Evolutionary conservation across 106 monocot genomes (phyloP), one percentile per base, ranked within the genome.

Genomic region (Xerophyta viscosa): DNA sequence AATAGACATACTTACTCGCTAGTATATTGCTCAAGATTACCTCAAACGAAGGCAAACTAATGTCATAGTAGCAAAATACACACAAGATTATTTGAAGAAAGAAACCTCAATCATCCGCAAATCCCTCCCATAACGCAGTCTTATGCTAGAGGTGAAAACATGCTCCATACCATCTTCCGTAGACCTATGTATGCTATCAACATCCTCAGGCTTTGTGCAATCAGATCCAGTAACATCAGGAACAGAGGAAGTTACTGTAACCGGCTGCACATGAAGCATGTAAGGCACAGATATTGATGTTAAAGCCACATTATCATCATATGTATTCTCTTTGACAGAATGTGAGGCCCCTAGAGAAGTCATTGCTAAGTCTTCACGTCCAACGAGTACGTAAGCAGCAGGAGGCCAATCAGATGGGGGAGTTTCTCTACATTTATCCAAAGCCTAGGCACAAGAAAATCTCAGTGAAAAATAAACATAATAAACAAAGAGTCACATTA

Each of bases 141-240:
- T 80, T 19, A 81, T 82, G 54, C 67, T 71, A 24, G 81, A 89
- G 54, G 75, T 85, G 54, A 88, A 76, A 30, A 89, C 79, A 43
- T 96, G 84, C 15, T 89, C 94, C 94, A 88, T 96, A 28, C 94
- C 94, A 88, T 96, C 94, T 64, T 81, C 88, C 19, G 63, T 48
- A 28, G 70, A 60, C 64, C 57, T 77, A 51, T 63, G 41, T 29
- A 65, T 20, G 8, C 61, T 56, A 41, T 82, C 88, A 25, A 54
- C 18, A 37, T 88, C 78, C 54, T 79, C 88, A 41, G 64, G 29
- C 24, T 81, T 81, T 27, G 55, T 56, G 51, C 30, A 21, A 58
- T 76, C 84, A 27, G 44, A 43, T 65, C 41, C 57, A 54, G 57
- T 25, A 33, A 49, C 28, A 29, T 85, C 75, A 64, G 70, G 72